These are phyloP conservation scores for Chlorella variabilis DNA, from an alignment of 163 green algal genomes.

Conservation along the genomic window DNA sequence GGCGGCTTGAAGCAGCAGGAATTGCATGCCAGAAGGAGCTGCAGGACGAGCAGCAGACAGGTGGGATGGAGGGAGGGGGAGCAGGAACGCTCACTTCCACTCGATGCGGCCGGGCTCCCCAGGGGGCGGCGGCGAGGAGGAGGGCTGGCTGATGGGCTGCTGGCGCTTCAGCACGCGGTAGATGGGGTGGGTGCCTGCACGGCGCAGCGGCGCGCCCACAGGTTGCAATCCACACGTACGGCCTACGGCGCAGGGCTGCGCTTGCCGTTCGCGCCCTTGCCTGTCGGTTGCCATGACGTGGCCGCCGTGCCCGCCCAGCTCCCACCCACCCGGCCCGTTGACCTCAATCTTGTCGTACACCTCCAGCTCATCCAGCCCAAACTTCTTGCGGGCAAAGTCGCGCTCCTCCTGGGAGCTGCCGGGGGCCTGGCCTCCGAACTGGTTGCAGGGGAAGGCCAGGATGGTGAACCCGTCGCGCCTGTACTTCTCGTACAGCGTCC, in stretches of 20 bases:
- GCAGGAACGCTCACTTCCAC: conserved; percentile 44
- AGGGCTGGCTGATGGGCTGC: conserved; percentile 48
- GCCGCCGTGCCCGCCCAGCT: no score
- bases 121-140: not conserved
- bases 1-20: not conserved
- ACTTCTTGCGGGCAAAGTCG: conserved; percentile 83
- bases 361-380: conserved; percentile 66
- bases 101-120: conserved; percentile 50
- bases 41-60: no score
- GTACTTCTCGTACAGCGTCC: conserved; percentile 77
- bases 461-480: conserved; percentile 75
- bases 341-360: conserved; percentile 82
- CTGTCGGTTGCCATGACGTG: no score
- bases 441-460: conserved; percentile 83
- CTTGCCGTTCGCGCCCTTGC: no score
- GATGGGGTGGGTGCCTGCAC: conserved; percentile 70
- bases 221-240: no score
- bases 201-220: no score
- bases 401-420: conserved; percentile 80
- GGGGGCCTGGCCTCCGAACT: conserved; percentile 80
- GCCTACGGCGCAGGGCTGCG: no score
- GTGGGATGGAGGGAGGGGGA: not conserved
- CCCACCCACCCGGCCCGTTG: conserved; percentile 70
- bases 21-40: no score
- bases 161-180: conserved; percentile 69